Conservation (phyloP, 148 eudicot species). For the Euryodendron excelsum region DNA sequence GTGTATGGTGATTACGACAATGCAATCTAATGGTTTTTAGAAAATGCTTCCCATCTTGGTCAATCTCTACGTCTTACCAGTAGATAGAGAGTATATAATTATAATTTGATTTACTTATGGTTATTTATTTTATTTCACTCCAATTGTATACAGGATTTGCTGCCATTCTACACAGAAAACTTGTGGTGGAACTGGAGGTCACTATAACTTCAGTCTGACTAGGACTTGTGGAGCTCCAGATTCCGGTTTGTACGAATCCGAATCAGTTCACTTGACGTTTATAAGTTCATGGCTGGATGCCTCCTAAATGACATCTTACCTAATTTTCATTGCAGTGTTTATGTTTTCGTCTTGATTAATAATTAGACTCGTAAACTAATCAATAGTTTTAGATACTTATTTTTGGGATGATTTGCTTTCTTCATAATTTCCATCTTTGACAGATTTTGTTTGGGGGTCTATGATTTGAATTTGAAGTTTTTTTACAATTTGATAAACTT, state of each 20-base stretch:
- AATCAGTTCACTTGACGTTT: constrained; percentile 12
- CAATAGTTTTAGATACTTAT: too few species aligned
- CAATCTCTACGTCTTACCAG: background rate
- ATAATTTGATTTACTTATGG: background rate
- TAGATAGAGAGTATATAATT: background rate
- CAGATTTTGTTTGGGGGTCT: too few species aligned
- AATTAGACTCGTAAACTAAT: too few species aligned
- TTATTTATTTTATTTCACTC: background rate
- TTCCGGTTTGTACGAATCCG: constrained; percentile 12
- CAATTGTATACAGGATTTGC: background rate
- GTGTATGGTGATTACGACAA: constrained; percentile 21
- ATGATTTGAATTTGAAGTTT: too few species aligned
- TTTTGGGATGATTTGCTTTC: too few species aligned
- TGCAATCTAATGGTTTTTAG: background rate
- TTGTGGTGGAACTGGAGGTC: constrained; percentile 14
- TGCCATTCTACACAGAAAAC: background rate
- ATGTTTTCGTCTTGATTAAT: background rate
- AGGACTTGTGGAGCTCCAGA: background rate
- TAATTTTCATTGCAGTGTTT: background rate
- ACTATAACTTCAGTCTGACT: background rate
- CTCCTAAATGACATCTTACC: background rate
- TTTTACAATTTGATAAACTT: too few species aligned
- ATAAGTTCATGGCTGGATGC: background rate
- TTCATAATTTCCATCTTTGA: too few species aligned
- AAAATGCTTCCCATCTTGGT: constrained; percentile 6